Percentiles rank a stretch among this genome's conserved stretches.
Evolutionary conservation across 2,329 filamentous ascomycete genomes (phyloP).

Genomic region (Tolypocladium inflatum): DNA sequence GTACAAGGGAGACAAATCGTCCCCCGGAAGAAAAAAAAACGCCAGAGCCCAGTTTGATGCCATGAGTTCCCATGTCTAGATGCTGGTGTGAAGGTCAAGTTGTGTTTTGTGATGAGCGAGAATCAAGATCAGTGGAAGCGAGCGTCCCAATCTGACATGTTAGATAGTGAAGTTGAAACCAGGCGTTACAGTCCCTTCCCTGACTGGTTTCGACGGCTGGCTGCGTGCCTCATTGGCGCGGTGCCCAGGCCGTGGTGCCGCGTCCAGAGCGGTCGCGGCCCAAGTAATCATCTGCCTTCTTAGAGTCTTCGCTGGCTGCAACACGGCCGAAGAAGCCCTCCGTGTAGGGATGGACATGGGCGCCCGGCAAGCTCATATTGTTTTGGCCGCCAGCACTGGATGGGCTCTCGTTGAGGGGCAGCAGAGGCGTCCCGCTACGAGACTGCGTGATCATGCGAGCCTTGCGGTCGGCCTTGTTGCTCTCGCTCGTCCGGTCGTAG

Average conservation of each 20-base stretch:
- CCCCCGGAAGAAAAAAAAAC: neutral
- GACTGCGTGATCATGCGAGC: conserved; percentile 53
- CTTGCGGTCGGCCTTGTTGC: conserved; percentile 76
- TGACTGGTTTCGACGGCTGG: neutral
- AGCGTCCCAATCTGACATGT: neutral
- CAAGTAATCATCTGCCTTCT: conserved; percentile 44
- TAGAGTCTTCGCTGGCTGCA: conserved; percentile 34
- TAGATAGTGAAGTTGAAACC: neutral
- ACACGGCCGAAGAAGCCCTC: conserved; percentile 33
- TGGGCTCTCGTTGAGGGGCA: conserved; percentile 51
- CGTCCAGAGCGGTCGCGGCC: conserved; percentile 28
- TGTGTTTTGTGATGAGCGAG: neutral
- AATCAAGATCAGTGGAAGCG: neutral
- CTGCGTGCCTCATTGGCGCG: neutral
- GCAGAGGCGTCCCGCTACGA: conserved; percentile 35
- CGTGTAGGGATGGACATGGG: conserved; percentile 29
- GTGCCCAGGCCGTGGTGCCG: conserved; percentile 29
- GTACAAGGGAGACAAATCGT: neutral
- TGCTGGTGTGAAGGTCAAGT: neutral
- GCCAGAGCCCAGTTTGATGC: neutral
- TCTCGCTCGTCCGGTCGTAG: conserved; percentile 86
- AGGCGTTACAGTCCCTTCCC: too few species aligned
- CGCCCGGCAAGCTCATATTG: neutral
- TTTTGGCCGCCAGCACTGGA: neutral
- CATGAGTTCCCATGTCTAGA: neutral